Conservation (phyloP, 352 stramenopile genomes). For the Albugo candida region DNA sequence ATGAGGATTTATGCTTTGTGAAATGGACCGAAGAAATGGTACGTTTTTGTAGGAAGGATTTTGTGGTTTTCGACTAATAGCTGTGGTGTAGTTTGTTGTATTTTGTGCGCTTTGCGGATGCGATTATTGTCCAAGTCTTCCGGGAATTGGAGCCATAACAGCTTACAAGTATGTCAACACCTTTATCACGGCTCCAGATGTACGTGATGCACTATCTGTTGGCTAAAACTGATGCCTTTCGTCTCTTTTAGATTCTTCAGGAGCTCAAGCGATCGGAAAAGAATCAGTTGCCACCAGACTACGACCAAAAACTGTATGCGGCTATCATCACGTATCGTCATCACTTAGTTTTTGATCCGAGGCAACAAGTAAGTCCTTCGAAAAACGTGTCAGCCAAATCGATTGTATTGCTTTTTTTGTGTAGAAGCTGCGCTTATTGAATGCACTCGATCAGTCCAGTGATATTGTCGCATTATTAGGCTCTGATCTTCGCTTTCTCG, state of each 20-base stretch:
- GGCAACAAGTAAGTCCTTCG: constrained; percentile 22
- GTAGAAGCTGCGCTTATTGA: constrained; percentile 64
- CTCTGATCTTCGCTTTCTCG: constrained; percentile 38
- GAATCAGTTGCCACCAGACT: constrained; percentile 18
- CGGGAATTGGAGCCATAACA: constrained; percentile 57
- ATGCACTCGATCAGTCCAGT: constrained; percentile 31
- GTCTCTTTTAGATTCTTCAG: constrained; percentile 19
- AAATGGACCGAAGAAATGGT: constrained; percentile 79
- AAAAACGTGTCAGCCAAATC: constrained; percentile 5
- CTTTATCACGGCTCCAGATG: neutral
- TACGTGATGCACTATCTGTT: neutral
- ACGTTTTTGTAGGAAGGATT: neutral
- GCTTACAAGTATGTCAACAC: constrained; percentile 50
- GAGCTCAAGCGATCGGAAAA: constrained; percentile 31
- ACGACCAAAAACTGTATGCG: constrained; percentile 22
- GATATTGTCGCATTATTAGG: constrained; percentile 33
- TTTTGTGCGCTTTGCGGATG: constrained; percentile 78
- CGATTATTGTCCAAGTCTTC: constrained; percentile 72
- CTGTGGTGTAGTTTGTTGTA: constrained; percentile 31
- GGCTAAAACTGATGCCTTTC: neutral
- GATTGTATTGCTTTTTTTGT: neutral
- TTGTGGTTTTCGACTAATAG: neutral
- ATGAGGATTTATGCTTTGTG: constrained; percentile 63
- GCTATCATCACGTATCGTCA: constrained; percentile 77
- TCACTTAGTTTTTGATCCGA: constrained; percentile 73